Evolutionary conservation across 371 early-diverging fungal genomes (phyloP).

Genomic region (Dentiscutata heterogama): DNA sequence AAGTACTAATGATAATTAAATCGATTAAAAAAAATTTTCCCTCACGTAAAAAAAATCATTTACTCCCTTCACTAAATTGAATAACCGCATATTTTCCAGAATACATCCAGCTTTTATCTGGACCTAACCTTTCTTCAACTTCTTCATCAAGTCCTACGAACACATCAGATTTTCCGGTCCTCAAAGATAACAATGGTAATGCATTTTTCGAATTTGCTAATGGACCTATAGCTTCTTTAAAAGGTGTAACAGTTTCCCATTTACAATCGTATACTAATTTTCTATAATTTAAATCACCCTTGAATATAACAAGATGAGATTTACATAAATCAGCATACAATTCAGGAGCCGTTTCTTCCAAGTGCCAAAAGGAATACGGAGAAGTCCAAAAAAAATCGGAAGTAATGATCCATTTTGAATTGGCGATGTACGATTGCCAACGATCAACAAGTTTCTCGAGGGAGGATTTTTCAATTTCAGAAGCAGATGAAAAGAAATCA

Average conservation of each 20-base stretch:
- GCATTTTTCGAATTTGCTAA: conserved; percentile 60
- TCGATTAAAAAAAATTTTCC: too few species aligned
- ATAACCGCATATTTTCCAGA: conserved; percentile 89
- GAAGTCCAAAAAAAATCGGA: conserved; percentile 88
- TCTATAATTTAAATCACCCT: conserved; percentile 97
- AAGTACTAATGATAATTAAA: too few species aligned
- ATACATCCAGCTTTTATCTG: conserved; percentile 65
- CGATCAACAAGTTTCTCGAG: conserved; percentile 62
- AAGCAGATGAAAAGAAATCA: too few species aligned
- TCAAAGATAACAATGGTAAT: conserved; percentile 74
- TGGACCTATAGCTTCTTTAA: conserved; percentile 84
- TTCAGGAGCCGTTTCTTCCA: conserved; percentile 69
- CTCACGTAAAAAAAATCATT: too few species aligned
- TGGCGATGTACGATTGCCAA: conserved; percentile 73
- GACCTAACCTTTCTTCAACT: conserved; percentile 55
- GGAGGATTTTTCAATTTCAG: background rate
- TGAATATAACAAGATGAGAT: conserved; percentile 83
- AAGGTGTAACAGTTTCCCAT: conserved; percentile 85
- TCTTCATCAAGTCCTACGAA: conserved; percentile 81
- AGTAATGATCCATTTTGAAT: conserved; percentile 70
- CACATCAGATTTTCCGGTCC: conserved; percentile 92
- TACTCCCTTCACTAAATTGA: conserved; percentile 48
- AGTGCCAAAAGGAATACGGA: conserved; percentile 81
- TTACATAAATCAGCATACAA: conserved; percentile 68
- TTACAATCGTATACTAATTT: conserved; percentile 91